Evolutionary conservation across 2,329 filamentous ascomycete genomes (phyloP), one percentile per base, ranked within the genome.

Genomic region (Ophiostoma ips): DNA sequence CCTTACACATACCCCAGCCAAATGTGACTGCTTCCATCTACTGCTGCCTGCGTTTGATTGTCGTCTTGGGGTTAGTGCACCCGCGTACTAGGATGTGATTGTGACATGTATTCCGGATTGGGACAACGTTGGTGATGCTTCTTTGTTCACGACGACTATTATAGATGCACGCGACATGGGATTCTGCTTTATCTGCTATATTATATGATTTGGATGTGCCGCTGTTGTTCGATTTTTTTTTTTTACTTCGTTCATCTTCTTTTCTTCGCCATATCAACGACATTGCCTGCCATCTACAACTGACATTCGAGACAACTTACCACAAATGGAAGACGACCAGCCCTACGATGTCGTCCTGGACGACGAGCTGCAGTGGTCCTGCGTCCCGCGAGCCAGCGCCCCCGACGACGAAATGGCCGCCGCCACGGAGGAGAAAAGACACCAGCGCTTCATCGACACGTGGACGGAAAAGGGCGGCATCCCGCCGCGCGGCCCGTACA

Each of bases 381-480:
- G 9, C 15, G 2, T 30, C 8, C 24, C n/a, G 7, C 16, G 24
- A 24, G 19, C 5, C n/a, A n/a, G n/a, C n/a, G n/a, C n/a, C n/a
- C n/a, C n/a, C 21, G n/a, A 31, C 40, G 15, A 43, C 15, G 24
- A 43, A 21, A 24, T 24, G 38, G 19, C 15, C 13, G 13, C 15
- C 1, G 40, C 40, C 15, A 16, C 11, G 40, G 28, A n/a, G n/a
- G n/a, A n/a, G n/a, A n/a, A n/a, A n/a, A n/a, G n/a, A 30, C 15
- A 38, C 19, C 15, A 30, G 28, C 21, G 15, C 5, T 50, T 51
- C 21, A 24, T 30, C 13, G 30, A 21, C 7, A 41, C 43, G 21
- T 55, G 53, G 53, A 44, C 50, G 2, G 53, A 53, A 12, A 41
- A 41, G n/a, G 48, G 33, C 13, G 48, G 46, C 9, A 30, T 43